Percentiles rank a stretch among this genome's conserved stretches.
Conservation (phyloP, 2,329 filamentous ascomycete genomes). For the Botrytis paeoniae region DNA sequence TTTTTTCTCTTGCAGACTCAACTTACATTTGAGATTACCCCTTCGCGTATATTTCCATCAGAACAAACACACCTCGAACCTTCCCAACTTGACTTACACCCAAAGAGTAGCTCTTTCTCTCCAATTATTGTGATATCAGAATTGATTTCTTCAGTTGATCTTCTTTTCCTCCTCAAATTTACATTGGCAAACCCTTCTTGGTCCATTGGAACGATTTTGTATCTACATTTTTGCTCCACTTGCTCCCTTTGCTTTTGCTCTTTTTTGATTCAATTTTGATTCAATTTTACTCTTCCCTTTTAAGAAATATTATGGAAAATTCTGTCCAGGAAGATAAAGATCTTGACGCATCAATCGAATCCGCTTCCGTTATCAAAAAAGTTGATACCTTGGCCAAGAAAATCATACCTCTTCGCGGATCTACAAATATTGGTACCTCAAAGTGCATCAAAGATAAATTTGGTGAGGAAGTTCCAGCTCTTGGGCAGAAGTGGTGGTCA, state of each 20-base stretch:
- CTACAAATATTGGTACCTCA: slow-evolving; percentile 34
- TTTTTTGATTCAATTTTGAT: slow-evolving; percentile 16
- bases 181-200: slow-evolving; percentile 34
- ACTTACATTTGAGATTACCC: neutral
- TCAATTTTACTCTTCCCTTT: neutral
- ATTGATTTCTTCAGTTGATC: neutral
- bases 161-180: neutral
- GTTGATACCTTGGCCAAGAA: neutral
- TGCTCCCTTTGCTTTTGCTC: slow-evolving; percentile 12
- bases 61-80: neutral
- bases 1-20: neutral
- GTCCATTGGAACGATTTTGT: slow-evolving; percentile 36
- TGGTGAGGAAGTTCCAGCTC: neutral
- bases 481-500: neutral
- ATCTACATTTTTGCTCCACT: slow-evolving; percentile 33
- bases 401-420: slow-evolving; percentile 1
- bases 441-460: neutral
- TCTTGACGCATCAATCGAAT: slow-evolving; percentile 26
- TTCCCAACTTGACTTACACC: neutral
- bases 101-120: neutral
- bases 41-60: neutral
- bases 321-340: slow-evolving; percentile 19
- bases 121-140: neutral
- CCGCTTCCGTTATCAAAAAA: slow-evolving; percentile 31
- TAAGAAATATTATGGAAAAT: slow-evolving; percentile 31